Evolutionary conservation across 164 flowering plant species (phyloP).

Genomic region (Aristolochia fimbriata): DNA sequence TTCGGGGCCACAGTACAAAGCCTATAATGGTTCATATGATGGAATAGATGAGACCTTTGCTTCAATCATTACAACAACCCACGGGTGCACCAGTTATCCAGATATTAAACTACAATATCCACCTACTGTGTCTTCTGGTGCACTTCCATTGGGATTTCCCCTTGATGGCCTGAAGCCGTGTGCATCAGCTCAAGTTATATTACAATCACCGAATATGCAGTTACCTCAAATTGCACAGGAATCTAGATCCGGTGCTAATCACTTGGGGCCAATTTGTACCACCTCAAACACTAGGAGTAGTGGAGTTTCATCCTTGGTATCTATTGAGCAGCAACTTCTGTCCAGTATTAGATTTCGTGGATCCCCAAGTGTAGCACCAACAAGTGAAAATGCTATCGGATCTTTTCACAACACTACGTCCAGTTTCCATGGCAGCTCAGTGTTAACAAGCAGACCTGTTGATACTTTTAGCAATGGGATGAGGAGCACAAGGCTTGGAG

Average conservation of each 20-base stretch:
- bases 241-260: slow-evolving; percentile 8
- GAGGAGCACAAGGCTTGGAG: slow-evolving; percentile 3
- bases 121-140: slow-evolving; percentile 6
- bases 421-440: slow-evolving; percentile 12
- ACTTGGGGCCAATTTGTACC: slow-evolving; percentile 12
- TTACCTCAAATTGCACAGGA: slow-evolving; percentile 12
- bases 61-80: slow-evolving; percentile 22
- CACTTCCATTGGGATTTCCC: slow-evolving; percentile 12
- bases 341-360: slow-evolving; percentile 19
- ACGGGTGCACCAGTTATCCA: slow-evolving; percentile 16
- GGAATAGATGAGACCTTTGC: slow-evolving; percentile 21
- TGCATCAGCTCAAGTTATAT: slow-evolving; percentile 15
- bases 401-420: slow-evolving; percentile 10
- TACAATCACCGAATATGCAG: slow-evolving; percentile 14
- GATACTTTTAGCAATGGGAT: slow-evolving; percentile 2
- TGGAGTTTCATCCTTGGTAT: slow-evolving; percentile 27
- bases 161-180: slow-evolving; percentile 4
- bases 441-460: slow-evolving; percentile 3
- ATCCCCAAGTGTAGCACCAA: slow-evolving; percentile 12
- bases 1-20: slow-evolving; percentile 10
- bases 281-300: slow-evolving; percentile 24
- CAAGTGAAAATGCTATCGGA: slow-evolving; percentile 5
- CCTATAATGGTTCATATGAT: slow-evolving; percentile 16
- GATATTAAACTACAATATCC: slow-evolving; percentile 7
- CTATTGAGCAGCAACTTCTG: slow-evolving; percentile 25